Percentiles rank a stretch among this genome's conserved stretches.
Conservation (phyloP, 2,329 filamentous ascomycete genomes). For the Talaromyces sp. region DNA sequence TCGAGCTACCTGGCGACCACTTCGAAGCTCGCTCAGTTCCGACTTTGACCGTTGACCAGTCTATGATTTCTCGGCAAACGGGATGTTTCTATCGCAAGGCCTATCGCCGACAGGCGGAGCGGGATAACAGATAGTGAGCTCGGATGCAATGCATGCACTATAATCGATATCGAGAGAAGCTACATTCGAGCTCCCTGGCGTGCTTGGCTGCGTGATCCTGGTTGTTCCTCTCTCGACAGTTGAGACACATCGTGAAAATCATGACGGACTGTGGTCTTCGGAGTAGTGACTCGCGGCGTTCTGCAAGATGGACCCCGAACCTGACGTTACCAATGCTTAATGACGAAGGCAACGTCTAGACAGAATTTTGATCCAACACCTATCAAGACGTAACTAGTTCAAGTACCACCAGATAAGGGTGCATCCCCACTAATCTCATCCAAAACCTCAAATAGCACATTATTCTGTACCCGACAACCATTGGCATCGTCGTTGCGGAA, state of each 20-base stretch:
- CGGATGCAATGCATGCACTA: neutral
- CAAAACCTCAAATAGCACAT: constrained; percentile 42
- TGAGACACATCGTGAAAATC: neutral
- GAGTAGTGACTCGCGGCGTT: neutral
- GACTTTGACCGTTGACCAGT: neutral
- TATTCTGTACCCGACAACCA: constrained; percentile 39
- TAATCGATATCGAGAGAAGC: neutral
- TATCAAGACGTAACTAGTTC: neutral
- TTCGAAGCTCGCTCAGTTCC: neutral
- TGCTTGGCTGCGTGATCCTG: neutral
- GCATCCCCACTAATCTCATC: constrained; percentile 34
- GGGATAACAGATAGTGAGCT: neutral
- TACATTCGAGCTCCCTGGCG: neutral
- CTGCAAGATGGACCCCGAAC: neutral
- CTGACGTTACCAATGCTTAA: neutral
- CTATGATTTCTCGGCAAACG: neutral
- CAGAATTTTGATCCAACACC: neutral
- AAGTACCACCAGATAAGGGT: constrained; percentile 5
- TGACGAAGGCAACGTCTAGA: neutral
- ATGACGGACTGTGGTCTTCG: neutral
- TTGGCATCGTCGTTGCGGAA: constrained; percentile 30
- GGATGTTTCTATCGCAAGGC: neutral
- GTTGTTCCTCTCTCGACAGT: neutral
- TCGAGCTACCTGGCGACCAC: neutral
- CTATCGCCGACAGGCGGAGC: neutral